phyloP scores from a whole-genome alignment of 176 grass and related monocot genomes.

The Paspalum notatum region DNA sequence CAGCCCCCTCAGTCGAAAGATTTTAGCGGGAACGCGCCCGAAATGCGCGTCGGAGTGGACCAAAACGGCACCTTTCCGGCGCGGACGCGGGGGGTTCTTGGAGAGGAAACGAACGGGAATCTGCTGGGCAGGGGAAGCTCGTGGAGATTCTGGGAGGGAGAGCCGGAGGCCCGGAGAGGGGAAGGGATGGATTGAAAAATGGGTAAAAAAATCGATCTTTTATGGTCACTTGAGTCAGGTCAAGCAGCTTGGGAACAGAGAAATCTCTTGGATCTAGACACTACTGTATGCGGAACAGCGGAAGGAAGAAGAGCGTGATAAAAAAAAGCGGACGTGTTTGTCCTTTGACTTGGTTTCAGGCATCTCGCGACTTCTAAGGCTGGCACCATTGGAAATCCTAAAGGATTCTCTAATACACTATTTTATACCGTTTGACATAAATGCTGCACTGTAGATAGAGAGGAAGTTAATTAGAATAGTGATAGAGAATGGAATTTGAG shows the following conservation, averaged over 20 bases:
- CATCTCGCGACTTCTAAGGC: slow-evolving; percentile 3
- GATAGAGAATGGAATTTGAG: no score
- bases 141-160: neutral
- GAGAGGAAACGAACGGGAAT: no score
- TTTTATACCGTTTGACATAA: no score
- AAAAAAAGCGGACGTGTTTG: neutral
- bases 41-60: neutral
- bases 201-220: neutral
- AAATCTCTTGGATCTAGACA: neutral
- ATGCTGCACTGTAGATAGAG: no score
- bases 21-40: neutral
- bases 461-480: no score
- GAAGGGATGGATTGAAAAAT: neutral
- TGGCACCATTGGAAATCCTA: no score
- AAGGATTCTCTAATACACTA: no score
- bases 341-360: slow-evolving; percentile 19
- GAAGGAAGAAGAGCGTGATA: neutral
- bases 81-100: neutral
- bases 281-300: neutral
- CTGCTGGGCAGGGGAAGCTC: neutral
- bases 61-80: neutral
- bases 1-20: neutral
- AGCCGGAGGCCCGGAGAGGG: neutral
- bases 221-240: neutral
- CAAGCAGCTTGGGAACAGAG: neutral